Conservation (phyloP, 1,284 basidiomycete species). For the Boletellus dicymbophilus region DNA sequence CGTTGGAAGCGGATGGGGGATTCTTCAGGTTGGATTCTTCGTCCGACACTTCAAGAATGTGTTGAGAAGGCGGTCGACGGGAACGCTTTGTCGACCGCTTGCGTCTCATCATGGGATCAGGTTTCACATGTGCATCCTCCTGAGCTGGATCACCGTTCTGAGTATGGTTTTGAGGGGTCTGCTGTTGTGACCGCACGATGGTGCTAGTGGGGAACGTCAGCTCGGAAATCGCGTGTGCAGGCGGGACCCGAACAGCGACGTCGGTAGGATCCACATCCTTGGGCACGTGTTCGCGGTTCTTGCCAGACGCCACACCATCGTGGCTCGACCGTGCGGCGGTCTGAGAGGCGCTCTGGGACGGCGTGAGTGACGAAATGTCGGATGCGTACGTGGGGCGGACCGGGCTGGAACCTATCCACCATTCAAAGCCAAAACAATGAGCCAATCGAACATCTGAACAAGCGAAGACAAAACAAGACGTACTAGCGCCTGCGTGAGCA, state of each 20-base stretch:
- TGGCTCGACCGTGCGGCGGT: slow-evolving; percentile 16
- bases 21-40: slow-evolving; percentile 29
- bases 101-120: too few relatives aligned
- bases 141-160: neutral
- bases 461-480: too few relatives aligned
- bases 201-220: slow-evolving; percentile 41
- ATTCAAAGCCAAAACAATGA: too few relatives aligned
- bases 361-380: slow-evolving; percentile 53
- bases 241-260: slow-evolving; percentile 51
- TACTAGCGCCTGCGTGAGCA: too few relatives aligned
- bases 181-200: slow-evolving; percentile 18
- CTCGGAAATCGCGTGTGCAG: slow-evolving; percentile 60
- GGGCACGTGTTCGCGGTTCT: neutral
- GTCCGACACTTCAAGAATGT: slow-evolving; percentile 47
- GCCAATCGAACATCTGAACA: too few relatives aligned
- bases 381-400: slow-evolving; percentile 32
- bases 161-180: too few relatives aligned
- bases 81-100: slow-evolving; percentile 5
- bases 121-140: too few relatives aligned
- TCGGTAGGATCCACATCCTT: slow-evolving; percentile 18
- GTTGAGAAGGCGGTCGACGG: slow-evolving; percentile 36
- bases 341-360: slow-evolving; percentile 71
- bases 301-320: slow-evolving; percentile 5
- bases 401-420: neutral
- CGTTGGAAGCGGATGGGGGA: slow-evolving; percentile 15